phyloP scores from a whole-genome alignment of 2,329 filamentous ascomycete species.

The Bipolaris victoriae region DNA sequence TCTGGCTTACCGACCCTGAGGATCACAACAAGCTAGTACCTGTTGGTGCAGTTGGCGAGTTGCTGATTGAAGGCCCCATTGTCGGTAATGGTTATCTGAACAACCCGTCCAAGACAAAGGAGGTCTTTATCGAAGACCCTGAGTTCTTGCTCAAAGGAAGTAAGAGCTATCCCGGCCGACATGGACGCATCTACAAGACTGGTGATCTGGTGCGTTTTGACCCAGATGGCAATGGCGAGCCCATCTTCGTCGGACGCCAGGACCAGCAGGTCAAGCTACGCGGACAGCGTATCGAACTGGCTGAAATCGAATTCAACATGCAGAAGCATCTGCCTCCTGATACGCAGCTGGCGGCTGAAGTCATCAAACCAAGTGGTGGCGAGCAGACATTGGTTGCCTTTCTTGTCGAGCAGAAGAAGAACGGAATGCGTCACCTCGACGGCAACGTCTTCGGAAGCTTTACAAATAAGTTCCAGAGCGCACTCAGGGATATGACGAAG shows the following conservation, averaged over 20 bases:
- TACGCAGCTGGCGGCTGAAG: constrained; percentile 56
- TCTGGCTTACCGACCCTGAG: constrained; percentile 52
- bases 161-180: constrained; percentile 58
- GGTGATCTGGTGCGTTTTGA: constrained; percentile 58
- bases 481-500: constrained; percentile 38
- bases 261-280: constrained; percentile 52
- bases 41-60: constrained; percentile 55
- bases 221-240: constrained; percentile 46
- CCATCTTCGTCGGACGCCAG: constrained; percentile 46
- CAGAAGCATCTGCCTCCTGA: constrained; percentile 48
- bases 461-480: constrained; percentile 38
- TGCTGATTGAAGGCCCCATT: constrained; percentile 65
- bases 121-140: constrained; percentile 57
- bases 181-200: constrained; percentile 55
- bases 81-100: constrained; percentile 49
- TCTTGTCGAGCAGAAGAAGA: constrained; percentile 40
- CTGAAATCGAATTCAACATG: constrained; percentile 50
- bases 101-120: constrained; percentile 45
- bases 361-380: constrained; percentile 51
- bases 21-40: constrained; percentile 48
- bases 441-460: constrained; percentile 42
- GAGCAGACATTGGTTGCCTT: constrained; percentile 46
- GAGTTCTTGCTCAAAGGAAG: constrained; percentile 66
- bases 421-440: constrained; percentile 38
- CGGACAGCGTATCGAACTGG: constrained; percentile 49